These are phyloP conservation scores for Inga laurina DNA, from an alignment of 306 rosid genomes.

Conservation along the genomic window DNA sequence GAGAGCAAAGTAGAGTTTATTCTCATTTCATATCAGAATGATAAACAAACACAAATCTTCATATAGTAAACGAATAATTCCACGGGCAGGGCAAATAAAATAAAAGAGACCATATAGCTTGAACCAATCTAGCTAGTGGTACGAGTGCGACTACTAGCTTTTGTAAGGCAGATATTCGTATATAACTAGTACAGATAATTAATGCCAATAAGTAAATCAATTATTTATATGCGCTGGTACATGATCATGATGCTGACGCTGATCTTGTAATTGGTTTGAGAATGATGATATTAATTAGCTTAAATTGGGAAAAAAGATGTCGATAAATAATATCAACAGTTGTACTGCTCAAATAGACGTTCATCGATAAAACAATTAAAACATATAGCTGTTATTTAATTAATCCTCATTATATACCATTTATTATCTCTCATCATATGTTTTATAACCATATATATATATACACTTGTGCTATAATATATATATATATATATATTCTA, in stretches of 20 bases:
- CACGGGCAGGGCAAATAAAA: not conserved
- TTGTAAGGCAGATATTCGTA: conserved; percentile 21
- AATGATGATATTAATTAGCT: not conserved
- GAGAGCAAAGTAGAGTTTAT: not conserved
- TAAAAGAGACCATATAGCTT: not conserved
- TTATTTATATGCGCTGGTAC: not conserved
- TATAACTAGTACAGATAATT: not conserved
- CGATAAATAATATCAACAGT: not conserved
- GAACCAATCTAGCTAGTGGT: not conserved
- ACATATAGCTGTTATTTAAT: not conserved
- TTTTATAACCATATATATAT: not conserved
- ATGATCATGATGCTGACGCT: not conserved
- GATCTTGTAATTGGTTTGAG: not conserved
- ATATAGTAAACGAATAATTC: conserved; percentile 15
- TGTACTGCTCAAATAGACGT: not conserved
- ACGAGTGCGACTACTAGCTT: conserved; percentile 16
- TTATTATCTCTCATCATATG: not conserved
- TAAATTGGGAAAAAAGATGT: not conserved
- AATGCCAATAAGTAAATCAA: not conserved
- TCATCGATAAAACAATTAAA: not conserved
- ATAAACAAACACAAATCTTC: conserved; percentile 10
- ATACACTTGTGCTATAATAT: not conserved
- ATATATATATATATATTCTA: not conserved
- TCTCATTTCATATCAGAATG: not conserved
- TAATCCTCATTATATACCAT: not conserved